Base-by-base conservation (phyloP, 2,329 filamentous ascomycete genomes). In the Neoarthrinium moseri region DNA sequence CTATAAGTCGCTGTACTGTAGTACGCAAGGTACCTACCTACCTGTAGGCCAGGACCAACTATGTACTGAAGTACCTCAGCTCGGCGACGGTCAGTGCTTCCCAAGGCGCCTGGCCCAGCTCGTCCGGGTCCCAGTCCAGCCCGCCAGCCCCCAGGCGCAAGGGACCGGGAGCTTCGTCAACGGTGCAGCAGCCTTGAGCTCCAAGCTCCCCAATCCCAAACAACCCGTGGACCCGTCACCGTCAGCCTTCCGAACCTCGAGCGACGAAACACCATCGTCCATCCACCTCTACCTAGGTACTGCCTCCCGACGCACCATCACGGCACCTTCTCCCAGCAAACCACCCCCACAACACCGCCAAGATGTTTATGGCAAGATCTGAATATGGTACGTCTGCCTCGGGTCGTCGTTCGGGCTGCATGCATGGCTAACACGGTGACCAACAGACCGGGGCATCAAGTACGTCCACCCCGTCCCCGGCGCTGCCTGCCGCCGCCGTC, bases 281-380 rank as follows among this genome's bases (percentile, higher is more conserved):
- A 38, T 36, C 29, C 15, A 21, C 20, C 20, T 7, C 17, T 34
- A 44, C 17, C 23, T 20, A 12, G 8, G 20, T 15, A 17, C 26
- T 29, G 8, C n/a, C 26, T n/a, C 26, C 26, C 26, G 8, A 8
- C n/a, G 8, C 26, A 29, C 8, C 10, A 22, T 20, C 29, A 48
- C 22, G 43, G 20, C 36, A 36, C 21, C 42, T 24, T 34, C 22
- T 27, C 20, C 29, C 27, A 21, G 15, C 4, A 27, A 23, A 37
- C 13, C 48, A 43, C 49, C 33, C 48, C 45, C 45, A 60, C 58
- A 70, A 71, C 56, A 65, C 70, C 72, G 74, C 66, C 81, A 90
- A 76, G 63, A 96, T 96, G 94, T 99, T 99, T 83, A 97, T 99
- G 83, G 91, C 94, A 81, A 89, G 94, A 77, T 97, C 92, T 69